Base-by-base conservation (phyloP, 306 rosid genomes). In the Gastrolobium bilobum region DNA sequence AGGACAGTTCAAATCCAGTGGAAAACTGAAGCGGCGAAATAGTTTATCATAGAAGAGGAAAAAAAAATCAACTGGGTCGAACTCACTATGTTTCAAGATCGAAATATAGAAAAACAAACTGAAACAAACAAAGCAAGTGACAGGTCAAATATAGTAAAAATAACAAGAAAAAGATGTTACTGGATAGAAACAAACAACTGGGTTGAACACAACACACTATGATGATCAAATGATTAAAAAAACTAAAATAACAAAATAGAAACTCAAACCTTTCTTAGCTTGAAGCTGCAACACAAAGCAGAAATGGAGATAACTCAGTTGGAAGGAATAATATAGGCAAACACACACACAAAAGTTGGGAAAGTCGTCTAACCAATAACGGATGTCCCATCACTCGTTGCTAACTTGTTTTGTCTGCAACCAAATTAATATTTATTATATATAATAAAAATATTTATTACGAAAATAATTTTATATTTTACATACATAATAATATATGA, bases 231-330 rank as follows among this genome's bases (percentile, higher is more conserved):
- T 1, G 33, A n/a, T 43, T 7, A 63, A 52, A 20, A 38, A 30
- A 13, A 59, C 10, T 8, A 7, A 11, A 34, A 26, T 9, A 7
- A 39, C 2, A 10, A 40, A 15, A 38, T 13, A 10, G 4, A 61
- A 61, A 64, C 71, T 11, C 11, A n/a, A 84, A 77, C 85, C 83
- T 76, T 71, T 48, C 4, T 26, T 8, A 59, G 48, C 14, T 80
- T 35, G 78, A 62, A 72, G 76, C 30, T 73, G 34, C 20, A 29
- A 46, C 10, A 64, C 40, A 60, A 35, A 51, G 70, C 26, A 35
- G 74, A 69, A 53, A 66, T 34, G 20, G 37, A 38, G 79, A 39
- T 31, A 48, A 65, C 8, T 29, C 10, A 6, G 43, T 40, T 35
- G 2, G 59, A 20, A 65, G 62, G 10, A 46, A 9, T 7, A 4